Evolutionary conservation across 345 rosid genomes (phyloP).

Genomic region (Dipteronia sinensis): DNA sequence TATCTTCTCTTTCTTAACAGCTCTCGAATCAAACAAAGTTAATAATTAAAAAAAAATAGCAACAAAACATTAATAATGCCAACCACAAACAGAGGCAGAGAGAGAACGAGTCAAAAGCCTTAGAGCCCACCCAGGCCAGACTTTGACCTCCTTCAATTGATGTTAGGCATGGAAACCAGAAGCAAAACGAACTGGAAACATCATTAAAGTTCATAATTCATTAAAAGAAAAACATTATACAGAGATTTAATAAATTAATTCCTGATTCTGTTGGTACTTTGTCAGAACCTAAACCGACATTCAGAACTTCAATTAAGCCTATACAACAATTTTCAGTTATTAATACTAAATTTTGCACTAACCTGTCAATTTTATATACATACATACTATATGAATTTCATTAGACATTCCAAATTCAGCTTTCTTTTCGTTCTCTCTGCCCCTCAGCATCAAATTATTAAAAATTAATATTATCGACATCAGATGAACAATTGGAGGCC

Average conservation of each 20-base stretch:
- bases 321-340: not conserved
- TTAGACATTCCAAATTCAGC: not conserved
- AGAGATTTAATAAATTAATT: not conserved
- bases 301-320: not conserved
- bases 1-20: slow-evolving; percentile 7
- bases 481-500: not conserved
- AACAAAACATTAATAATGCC: not conserved
- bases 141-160: not conserved
- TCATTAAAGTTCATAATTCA: not conserved
- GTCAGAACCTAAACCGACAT: not conserved
- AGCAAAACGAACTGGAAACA: not conserved
- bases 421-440: not conserved
- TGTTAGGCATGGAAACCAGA: not conserved
- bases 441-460: not conserved
- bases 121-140: not conserved
- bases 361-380: not conserved
- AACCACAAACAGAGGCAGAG: not conserved
- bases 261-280: not conserved
- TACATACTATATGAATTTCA: not conserved
- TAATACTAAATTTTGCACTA: not conserved
- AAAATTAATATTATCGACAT: not conserved
- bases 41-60: not conserved
- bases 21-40: not conserved
- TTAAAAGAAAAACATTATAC: not conserved
- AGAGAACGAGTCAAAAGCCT: not conserved